phyloP scores from a whole-genome alignment of 345 rosid species.

The Euphorbia lathyris region DNA sequence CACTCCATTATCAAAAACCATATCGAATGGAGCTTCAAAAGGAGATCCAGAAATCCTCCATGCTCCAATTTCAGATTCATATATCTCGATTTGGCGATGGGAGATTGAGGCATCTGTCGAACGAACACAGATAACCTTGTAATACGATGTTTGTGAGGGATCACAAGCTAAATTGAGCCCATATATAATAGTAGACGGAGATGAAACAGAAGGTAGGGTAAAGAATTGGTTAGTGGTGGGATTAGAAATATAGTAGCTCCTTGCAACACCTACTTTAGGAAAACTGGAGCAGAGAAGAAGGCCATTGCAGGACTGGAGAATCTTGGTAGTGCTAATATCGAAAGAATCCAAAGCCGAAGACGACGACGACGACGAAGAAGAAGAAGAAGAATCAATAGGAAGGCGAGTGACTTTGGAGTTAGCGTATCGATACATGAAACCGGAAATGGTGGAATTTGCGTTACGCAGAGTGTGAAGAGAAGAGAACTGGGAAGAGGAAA shows the following conservation, averaged over 20 bases:
- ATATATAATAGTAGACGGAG: neutral
- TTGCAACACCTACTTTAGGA: slow-evolving; percentile 13
- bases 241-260: slow-evolving; percentile 29
- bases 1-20: slow-evolving; percentile 28
- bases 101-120: slow-evolving; percentile 2
- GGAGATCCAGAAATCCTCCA: slow-evolving; percentile 32
- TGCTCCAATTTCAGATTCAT: slow-evolving; percentile 14
- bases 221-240: slow-evolving; percentile 27
- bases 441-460: neutral
- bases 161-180: slow-evolving; percentile 21
- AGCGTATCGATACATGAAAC: neutral
- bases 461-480: neutral
- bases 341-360: neutral
- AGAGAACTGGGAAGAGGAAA: slow-evolving; percentile 21
- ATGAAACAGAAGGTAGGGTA: slow-evolving; percentile 20
- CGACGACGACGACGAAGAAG: neutral
- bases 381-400: neutral
- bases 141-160: slow-evolving; percentile 15
- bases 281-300: slow-evolving; percentile 34
- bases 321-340: slow-evolving; percentile 1
- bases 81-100: slow-evolving; percentile 24
- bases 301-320: slow-evolving; percentile 39
- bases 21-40: slow-evolving; percentile 20
- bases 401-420: neutral
- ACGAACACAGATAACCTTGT: slow-evolving; percentile 26